These are phyloP conservation scores for Ogataea thermomethanolica DNA, from an alignment of 805 yeast species.

Conservation along the genomic window DNA sequence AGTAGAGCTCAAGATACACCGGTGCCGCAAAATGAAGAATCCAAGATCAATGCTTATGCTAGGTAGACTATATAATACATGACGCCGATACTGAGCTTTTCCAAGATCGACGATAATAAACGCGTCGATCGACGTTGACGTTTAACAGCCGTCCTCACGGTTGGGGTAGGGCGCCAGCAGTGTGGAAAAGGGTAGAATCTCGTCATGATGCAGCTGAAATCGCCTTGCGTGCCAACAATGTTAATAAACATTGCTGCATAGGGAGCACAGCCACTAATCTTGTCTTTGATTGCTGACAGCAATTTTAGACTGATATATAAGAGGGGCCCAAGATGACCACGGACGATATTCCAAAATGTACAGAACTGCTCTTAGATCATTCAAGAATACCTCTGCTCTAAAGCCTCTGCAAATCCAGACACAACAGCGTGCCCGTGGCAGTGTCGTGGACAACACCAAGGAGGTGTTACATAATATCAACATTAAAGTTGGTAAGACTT, in stretches of 20 bases:
- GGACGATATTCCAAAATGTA: not conserved
- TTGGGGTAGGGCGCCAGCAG: too few relatives aligned
- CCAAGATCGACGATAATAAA: too few relatives aligned
- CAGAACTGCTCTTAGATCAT: conserved; percentile 5
- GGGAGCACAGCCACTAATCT: conserved; percentile 1
- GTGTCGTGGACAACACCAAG: conserved; percentile 22
- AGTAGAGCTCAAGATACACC: too few relatives aligned
- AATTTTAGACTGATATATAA: conserved; percentile 4
- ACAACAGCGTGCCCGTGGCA: conserved; percentile 2
- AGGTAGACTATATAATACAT: too few relatives aligned
- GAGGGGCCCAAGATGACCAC: not conserved
- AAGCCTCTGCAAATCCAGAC: not conserved
- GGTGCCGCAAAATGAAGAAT: too few relatives aligned
- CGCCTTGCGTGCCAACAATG: not conserved
- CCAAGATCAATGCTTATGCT: too few relatives aligned
- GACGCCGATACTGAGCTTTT: too few relatives aligned
- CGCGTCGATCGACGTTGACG: not conserved
- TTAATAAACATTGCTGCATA: conserved; percentile 3
- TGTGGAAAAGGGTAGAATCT: not conserved
- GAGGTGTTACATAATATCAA: conserved; percentile 22
- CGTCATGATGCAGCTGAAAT: not conserved
- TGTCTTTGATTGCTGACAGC: conserved; percentile 7
- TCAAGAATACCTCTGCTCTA: conserved; percentile 1
- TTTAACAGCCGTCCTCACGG: too few relatives aligned
- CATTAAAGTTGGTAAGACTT: conserved; percentile 38